Percentiles rank a stretch among this genome's conserved stretches.
Evolutionary conservation across 78 protist species (phyloP).

Genomic region (Carpediemonas membranifera): DNA sequence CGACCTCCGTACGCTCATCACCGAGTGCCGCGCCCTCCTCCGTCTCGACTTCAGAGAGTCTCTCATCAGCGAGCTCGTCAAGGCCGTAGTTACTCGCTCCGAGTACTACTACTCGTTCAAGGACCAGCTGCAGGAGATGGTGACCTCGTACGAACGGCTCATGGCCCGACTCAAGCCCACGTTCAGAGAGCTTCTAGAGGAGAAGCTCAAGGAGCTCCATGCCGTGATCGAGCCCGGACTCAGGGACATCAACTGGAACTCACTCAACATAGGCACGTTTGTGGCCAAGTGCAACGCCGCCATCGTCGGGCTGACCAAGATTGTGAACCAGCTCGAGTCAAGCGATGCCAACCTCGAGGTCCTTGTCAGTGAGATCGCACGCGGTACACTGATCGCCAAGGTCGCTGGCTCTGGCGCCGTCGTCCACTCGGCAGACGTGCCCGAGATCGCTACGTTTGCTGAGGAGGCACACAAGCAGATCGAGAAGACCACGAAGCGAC

Average conservation of each 20-base stretch:
- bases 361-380: too few species aligned
- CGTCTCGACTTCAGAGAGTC: too few species aligned
- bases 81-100: too few species aligned
- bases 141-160: slow-evolving; percentile 22
- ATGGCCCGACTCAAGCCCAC: slow-evolving; percentile 16
- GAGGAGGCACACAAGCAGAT: too few species aligned
- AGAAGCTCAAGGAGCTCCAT: slow-evolving; percentile 18
- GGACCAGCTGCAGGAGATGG: slow-evolving; percentile 39
- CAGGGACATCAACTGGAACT: slow-evolving; percentile 67
- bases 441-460: too few species aligned
- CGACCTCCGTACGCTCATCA: slow-evolving; percentile 36
- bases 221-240: slow-evolving; percentile 38
- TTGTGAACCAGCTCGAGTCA: too few species aligned
- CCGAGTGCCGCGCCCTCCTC: slow-evolving; percentile 46
- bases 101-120: slow-evolving; percentile 42
- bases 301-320: too few species aligned
- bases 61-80: too few species aligned
- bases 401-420: too few species aligned
- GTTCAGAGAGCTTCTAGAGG: slow-evolving; percentile 28
- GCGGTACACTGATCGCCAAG: too few species aligned
- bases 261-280: slow-evolving; percentile 55
- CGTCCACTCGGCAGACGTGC: too few species aligned
- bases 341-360: too few species aligned
- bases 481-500: slow-evolving; percentile 39
- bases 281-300: slow-evolving; percentile 12